Conservation (phyloP, 2,329 filamentous ascomycete genomes). For the Aspergillus udagawae region DNA sequence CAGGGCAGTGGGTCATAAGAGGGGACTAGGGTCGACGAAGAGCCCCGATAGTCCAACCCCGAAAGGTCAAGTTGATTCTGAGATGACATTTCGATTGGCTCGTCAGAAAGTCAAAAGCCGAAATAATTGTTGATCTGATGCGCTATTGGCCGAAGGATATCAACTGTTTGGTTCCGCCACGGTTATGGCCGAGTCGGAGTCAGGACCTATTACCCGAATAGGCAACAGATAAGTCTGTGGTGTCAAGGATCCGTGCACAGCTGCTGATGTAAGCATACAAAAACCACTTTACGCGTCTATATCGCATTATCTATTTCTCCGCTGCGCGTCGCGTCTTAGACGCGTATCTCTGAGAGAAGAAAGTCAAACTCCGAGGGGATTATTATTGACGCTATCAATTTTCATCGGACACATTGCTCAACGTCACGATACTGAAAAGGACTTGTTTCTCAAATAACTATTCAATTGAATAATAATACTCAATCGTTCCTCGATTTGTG, state of each 20-base stretch:
- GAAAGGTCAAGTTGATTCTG: constrained; percentile 9
- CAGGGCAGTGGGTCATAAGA: not conserved
- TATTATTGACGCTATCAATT: constrained; percentile 3
- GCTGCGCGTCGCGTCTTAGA: constrained; percentile 25
- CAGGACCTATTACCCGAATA: not conserved
- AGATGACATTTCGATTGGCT: constrained; percentile 2
- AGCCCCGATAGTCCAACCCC: constrained; percentile 11
- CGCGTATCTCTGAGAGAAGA: constrained; percentile 20
- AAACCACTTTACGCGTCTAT: constrained; percentile 36
- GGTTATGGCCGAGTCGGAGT: not conserved
- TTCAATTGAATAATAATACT: not conserved
- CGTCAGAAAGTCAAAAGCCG: constrained; percentile 1
- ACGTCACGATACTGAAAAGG: not conserved
- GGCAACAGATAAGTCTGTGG: not conserved
- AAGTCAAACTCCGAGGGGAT: not conserved
- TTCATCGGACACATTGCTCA: not conserved
- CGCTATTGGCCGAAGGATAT: constrained; percentile 6
- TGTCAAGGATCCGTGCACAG: not conserved
- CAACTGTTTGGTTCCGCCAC: not conserved
- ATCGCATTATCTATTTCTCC: constrained; percentile 14
- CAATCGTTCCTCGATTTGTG: not conserved
- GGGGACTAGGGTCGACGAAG: constrained; percentile 6
- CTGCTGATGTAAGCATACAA: constrained; percentile 7
- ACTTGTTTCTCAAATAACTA: not conserved
- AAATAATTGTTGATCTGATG: not conserved